Evolutionary conservation across 2,329 filamentous ascomycete species (phyloP).

Genomic region (Talaromyces verruculosus): DNA sequence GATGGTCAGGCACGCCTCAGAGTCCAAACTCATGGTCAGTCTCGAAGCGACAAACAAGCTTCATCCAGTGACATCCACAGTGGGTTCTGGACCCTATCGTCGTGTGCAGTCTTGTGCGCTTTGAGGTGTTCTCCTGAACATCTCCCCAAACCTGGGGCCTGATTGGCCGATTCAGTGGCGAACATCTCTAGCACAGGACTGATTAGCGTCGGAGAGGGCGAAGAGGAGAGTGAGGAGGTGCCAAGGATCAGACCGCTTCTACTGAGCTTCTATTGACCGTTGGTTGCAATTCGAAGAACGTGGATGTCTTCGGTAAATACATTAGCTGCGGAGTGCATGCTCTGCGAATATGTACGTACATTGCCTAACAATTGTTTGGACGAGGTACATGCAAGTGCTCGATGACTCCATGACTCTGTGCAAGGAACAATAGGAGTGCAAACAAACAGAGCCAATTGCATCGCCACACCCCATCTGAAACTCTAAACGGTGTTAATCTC

Average conservation of each 20-base stretch:
- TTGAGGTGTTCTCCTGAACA: background rate
- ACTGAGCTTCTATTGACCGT: background rate
- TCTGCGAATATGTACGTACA: too few species aligned
- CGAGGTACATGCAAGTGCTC: background rate
- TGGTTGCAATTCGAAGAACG: background rate
- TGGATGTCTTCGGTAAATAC: background rate
- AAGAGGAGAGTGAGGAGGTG: background rate
- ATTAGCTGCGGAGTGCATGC: background rate
- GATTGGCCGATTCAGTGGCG: background rate
- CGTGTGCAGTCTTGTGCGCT: background rate
- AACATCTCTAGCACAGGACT: too few species aligned
- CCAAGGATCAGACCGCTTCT: slow-evolving; percentile 2
- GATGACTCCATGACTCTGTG: too few species aligned
- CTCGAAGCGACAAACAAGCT: background rate
- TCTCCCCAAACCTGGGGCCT: background rate
- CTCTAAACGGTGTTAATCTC: background rate
- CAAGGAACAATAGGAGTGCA: background rate
- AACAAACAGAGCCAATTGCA: background rate
- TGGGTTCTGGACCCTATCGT: background rate
- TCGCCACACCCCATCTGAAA: slow-evolving; percentile 2
- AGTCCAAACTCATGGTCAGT: background rate
- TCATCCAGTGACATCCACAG: background rate
- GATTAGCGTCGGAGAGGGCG: background rate
- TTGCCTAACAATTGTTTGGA: too few species aligned
- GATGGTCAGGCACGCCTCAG: background rate